Base-by-base conservation (phyloP, 106 monocot species). In the Dactylorhiza incarnata region DNA sequence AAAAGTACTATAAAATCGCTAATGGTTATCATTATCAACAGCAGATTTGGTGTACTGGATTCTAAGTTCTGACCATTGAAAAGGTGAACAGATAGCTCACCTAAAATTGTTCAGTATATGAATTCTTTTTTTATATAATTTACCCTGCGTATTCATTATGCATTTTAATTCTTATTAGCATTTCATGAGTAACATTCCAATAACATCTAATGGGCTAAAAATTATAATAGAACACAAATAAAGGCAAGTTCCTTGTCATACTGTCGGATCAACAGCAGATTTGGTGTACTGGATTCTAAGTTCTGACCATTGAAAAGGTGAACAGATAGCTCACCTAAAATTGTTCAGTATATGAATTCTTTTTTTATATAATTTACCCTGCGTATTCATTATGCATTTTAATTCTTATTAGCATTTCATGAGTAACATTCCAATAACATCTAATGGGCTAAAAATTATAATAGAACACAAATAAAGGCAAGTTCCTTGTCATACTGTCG, bases 31-130 rank as follows among this genome's bases (percentile, higher is more conserved):
- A 65, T 25, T 44, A 19, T 68, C 68, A 11, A 68, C 45, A 68
- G 45, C 0, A 15, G 8, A 44, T 44, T 45, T 45, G 43, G 3
- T 17, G 37, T 45, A 45, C 68, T 45, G 44, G 68, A 11, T 45
- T 16, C 11, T 23, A 68, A 5, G 45, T 68, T 68, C 45, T 68
- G 68, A 68, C 44, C 68, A 44, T 45, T 44, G 37, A 68, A 68
- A 44, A 68, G 68, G 37, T 45, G 23, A 68, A 44, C 45, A 68
- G 68, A 68, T 68, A 45, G 68, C 68, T 68, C 68, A 68, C 68
- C 37, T 45, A 68, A 45, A 37, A 45, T 44, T 23, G 68, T 45
- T 68, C 14, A 44, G 16, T 45, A 12, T 68, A 68, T 37, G 65
- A 65, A 65, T 65, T 53, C 16, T 53, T 53, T 53, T 1, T 19